These are phyloP conservation scores for Copromyces sp. DNA, from an alignment of 495 filamentous ascomycete genomes.

Conservation along the genomic window DNA sequence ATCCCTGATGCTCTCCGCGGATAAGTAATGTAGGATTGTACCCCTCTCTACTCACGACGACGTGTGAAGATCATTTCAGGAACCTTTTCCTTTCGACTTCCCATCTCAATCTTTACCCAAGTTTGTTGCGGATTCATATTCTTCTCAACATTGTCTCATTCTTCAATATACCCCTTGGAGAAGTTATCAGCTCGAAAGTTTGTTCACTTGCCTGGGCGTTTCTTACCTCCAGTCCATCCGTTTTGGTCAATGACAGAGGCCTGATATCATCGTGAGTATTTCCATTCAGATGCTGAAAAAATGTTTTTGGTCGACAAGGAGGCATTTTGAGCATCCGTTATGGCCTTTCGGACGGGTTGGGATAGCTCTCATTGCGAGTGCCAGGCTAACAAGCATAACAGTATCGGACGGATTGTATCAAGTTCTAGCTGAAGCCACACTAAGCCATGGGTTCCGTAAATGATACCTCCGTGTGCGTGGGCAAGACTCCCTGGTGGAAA, in stretches of 20 bases:
- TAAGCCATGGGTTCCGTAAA: not conserved
- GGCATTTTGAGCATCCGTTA: not conserved
- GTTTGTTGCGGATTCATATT: not conserved
- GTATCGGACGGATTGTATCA: not conserved
- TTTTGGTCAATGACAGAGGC: not conserved
- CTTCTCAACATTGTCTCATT: not conserved
- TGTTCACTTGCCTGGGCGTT: not conserved
- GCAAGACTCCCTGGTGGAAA: slow-evolving; percentile 15
- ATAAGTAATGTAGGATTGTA: not conserved
- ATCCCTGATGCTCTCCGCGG: not conserved
- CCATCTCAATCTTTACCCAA: not conserved
- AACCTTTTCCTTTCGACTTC: not conserved
- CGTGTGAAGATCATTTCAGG: not conserved
- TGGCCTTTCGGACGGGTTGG: not conserved
- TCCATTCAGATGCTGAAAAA: not conserved
- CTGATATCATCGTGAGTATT: not conserved
- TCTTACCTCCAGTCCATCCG: not conserved
- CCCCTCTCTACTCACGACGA: not conserved
- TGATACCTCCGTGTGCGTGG: not conserved
- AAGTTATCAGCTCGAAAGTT: not conserved
- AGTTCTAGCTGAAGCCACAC: not conserved
- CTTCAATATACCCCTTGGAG: not conserved
- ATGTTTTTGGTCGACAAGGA: not conserved
- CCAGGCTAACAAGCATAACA: not conserved
- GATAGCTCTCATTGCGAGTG: not conserved